phyloP scores from a whole-genome alignment of 2,329 filamentous ascomycete species.

The Alternaria triticina region DNA sequence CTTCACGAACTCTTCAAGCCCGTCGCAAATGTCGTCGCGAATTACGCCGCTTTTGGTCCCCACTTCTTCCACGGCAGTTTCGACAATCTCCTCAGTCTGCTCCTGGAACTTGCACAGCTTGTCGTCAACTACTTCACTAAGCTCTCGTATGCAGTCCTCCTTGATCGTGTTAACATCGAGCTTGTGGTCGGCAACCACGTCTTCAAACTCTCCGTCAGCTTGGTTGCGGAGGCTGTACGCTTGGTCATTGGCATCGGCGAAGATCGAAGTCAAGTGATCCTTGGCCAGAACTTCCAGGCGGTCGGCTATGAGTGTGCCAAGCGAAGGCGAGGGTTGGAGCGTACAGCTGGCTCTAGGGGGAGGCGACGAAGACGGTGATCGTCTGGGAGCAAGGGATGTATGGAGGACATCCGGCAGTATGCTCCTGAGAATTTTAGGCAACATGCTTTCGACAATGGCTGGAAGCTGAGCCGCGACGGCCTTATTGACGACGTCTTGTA shows the following conservation, averaged over 20 bases:
- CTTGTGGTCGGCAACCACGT: constrained; percentile 11
- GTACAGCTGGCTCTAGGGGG: neutral
- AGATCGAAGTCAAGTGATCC: constrained; percentile 4
- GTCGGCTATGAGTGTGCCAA: constrained; percentile 7
- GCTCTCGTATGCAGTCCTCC: constrained; percentile 4
- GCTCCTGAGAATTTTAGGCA: constrained; percentile 3
- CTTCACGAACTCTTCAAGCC: neutral
- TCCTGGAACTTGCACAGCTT: constrained; percentile 9
- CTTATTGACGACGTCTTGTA: constrained; percentile 6
- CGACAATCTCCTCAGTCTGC: neutral
- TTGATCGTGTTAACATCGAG: constrained; percentile 3
- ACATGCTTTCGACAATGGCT: constrained; percentile 1
- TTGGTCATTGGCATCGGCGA: constrained; percentile 8
- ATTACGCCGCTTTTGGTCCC: neutral
- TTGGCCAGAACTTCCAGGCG: neutral
- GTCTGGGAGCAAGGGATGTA: neutral
- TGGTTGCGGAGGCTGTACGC: constrained; percentile 6
- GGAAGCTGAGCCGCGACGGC: constrained; percentile 11
- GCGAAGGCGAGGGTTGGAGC: neutral
- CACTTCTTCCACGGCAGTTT: neutral
- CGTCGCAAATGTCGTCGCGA: neutral
- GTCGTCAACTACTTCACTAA: neutral
- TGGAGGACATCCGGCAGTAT: constrained; percentile 12
- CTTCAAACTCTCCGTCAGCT: constrained; percentile 15
- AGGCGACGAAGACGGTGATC: neutral